A percentile compares a stretch with the other conserved stretches of the same genome.
Conservation (phyloP, 2,329 filamentous ascomycete genomes). For the Lanzia echinophila region DNA sequence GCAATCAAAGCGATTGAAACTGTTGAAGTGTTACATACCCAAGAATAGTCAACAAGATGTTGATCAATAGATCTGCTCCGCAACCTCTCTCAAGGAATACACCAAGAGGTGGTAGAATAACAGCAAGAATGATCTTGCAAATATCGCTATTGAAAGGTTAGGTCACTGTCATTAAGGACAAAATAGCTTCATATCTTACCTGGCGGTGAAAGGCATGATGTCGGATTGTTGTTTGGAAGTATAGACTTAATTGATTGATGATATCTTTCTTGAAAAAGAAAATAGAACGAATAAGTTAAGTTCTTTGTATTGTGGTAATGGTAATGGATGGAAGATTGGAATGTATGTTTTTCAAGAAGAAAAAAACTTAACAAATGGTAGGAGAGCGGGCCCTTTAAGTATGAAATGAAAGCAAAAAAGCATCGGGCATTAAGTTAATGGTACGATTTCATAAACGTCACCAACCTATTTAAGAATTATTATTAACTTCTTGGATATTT, state of each 20-base stretch:
- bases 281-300: too few species aligned
- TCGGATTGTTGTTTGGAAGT: constrained; percentile 4
- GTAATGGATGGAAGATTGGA: background rate
- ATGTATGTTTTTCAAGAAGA: background rate
- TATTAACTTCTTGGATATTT: background rate
- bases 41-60: constrained; percentile 40
- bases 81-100: constrained; percentile 91
- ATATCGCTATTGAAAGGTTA: constrained; percentile 49
- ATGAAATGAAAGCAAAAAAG: background rate
- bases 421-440: background rate
- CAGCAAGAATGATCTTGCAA: constrained; percentile 79
- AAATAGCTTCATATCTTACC: constrained; percentile 33
- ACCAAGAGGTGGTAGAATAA: constrained; percentile 82
- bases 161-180: background rate
- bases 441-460: background rate
- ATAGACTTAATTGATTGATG: constrained; percentile 3
- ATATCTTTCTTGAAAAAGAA: background rate
- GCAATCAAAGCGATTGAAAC: too few species aligned
- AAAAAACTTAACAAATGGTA: background rate
- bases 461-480: background rate
- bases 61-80: constrained; percentile 81
- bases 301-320: constrained; percentile 7
- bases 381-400: background rate
- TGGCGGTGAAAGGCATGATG: constrained; percentile 52
- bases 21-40: constrained; percentile 41